Percentiles rank a stretch among this genome's conserved stretches.
Conservation (phyloP, 441 rosid species). For the Gossypium gossypioides region DNA sequence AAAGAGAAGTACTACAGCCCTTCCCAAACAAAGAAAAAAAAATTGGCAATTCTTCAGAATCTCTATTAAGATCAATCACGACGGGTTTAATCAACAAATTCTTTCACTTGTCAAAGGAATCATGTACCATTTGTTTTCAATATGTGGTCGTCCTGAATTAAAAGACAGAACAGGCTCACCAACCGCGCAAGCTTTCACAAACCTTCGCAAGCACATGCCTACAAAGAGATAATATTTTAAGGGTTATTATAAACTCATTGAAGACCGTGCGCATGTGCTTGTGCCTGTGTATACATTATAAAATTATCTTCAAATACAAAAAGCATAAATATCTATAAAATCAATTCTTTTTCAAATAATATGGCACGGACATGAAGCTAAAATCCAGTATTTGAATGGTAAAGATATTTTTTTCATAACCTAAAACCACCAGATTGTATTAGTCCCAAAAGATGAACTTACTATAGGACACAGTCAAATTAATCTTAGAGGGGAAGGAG, state of each 20-base stretch:
- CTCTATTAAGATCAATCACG: constrained; percentile 1
- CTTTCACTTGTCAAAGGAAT: neutral
- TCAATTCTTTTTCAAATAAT: neutral
- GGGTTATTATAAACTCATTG: constrained; percentile 6
- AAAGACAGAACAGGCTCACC: constrained; percentile 64
- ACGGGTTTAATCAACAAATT: neutral
- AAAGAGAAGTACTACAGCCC: neutral
- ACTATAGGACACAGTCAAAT: neutral
- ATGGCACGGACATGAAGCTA: neutral
- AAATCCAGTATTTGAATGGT: neutral
- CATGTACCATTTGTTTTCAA: constrained; percentile 68
- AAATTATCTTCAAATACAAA: neutral
- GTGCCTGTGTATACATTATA: neutral
- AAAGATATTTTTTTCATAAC: neutral
- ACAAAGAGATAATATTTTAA: constrained; percentile 16
- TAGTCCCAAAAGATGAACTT: neutral
- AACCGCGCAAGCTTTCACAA: constrained; percentile 39
- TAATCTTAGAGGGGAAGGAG: neutral
- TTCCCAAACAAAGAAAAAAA: neutral
- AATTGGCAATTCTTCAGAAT: neutral
- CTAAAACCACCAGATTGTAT: neutral
- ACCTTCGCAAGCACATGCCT: constrained; percentile 76
- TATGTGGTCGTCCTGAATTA: constrained; percentile 49
- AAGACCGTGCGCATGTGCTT: neutral
- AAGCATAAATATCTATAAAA: neutral